Base-by-base conservation (phyloP, 108 stramenopile genomes). In the Nannochloropsis oceanica region DNA sequence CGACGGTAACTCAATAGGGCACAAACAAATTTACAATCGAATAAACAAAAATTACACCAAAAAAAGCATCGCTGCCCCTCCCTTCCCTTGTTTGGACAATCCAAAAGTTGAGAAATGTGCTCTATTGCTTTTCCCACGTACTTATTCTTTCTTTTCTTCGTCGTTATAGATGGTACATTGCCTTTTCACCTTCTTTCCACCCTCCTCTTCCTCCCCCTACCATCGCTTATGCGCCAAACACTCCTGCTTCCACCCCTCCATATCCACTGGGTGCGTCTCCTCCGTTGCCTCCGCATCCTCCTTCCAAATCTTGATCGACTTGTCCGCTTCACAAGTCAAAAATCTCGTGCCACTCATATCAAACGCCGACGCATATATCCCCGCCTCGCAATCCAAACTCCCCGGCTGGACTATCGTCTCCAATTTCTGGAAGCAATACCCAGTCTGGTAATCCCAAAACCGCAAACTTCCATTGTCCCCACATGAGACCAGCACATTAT, bases 241-340 rank as follows among this genome's bases (percentile, higher is more conserved):
- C 84, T 95, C 93, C 89, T 95, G 96, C 43, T 95, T 92, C 96
- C 97, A 99, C 26, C 43, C 89, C 50, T 89, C 89, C 96, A 97
- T 97, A 86, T 99, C 97, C 81, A 99, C 94, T 11, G 99, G 98
- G 90, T 99, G 94, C 8, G 93, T 92, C 81, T 96, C 87, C 44
- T 95, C 95, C 2, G 95, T 95, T 0, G 99, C 97, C 8, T 93
- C 90, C 25, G 93, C 92, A 83, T 98, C 96, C 87, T 96, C 95
- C 85, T 96, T 96, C 97, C 97, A 99, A 82, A 99, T 97, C 90
- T 99, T 99, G 88, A 99, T 93, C 3, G 95, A 95, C 92, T 99
- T 99, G 90, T 99, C 99, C 3, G 98, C 97, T 89, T 98, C 99
- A 46, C 97, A 95, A 22, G 98, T 98, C 79, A 99, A 92, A 20